A percentile compares a stretch with the other conserved stretches of the same genome.
These are phyloP conservation scores for Lathyrus aphaca DNA, from an alignment of 306 rosid genomes.

Conservation along the genomic window DNA sequence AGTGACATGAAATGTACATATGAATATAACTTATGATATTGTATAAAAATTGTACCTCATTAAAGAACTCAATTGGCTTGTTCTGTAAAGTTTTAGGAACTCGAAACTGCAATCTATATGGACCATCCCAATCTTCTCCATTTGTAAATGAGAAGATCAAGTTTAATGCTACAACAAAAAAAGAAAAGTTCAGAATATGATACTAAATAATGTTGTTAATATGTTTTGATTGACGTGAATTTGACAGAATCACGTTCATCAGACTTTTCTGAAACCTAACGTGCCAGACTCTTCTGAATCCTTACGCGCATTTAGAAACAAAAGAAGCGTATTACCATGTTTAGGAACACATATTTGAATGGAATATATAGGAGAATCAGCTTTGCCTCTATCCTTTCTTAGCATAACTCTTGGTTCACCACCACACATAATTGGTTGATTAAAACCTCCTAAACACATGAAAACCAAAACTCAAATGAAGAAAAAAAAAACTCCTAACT, in stretches of 20 bases:
- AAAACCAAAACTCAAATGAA: slow-evolving; percentile 9
- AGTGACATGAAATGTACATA: background rate
- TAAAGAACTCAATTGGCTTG: slow-evolving; percentile 81
- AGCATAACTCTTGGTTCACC: slow-evolving; percentile 94
- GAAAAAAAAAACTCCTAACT: background rate
- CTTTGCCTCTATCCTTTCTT: slow-evolving; percentile 77
- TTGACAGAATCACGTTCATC: background rate
- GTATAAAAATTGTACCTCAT: slow-evolving; percentile 51
- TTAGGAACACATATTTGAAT: slow-evolving; percentile 91
- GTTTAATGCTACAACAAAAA: slow-evolving; percentile 58
- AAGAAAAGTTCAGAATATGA: slow-evolving; percentile 27
- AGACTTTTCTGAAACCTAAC: background rate
- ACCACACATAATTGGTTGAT: slow-evolving; percentile 97
- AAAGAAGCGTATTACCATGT: slow-evolving; percentile 71
- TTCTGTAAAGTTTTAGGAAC: slow-evolving; percentile 66
- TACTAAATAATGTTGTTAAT: background rate
- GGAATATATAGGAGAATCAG: slow-evolving; percentile 74
- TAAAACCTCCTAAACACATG: slow-evolving; percentile 75
- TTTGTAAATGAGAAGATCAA: slow-evolving; percentile 95
- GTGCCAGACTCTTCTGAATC: background rate
- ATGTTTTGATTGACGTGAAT: background rate
- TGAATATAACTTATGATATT: background rate
- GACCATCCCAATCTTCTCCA: slow-evolving; percentile 97
- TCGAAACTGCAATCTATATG: slow-evolving; percentile 78
- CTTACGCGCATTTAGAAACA: background rate